Base-by-base conservation (phyloP, 2,329 filamentous ascomycete species). In the Trichoderma koningii region DNA sequence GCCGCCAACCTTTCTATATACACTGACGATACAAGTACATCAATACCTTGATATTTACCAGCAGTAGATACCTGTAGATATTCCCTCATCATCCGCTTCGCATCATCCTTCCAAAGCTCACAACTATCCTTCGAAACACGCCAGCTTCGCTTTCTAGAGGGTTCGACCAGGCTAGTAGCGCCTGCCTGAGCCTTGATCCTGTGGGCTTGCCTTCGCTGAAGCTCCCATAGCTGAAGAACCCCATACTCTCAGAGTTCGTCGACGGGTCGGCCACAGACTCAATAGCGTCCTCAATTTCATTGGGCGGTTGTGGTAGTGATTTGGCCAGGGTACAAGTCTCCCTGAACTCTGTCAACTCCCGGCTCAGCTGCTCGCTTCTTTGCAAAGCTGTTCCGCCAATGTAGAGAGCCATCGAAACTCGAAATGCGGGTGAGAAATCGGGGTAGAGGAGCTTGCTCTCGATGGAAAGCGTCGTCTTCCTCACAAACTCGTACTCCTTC, bases 361-460 rank as follows among this genome's bases (percentile, higher is more conserved):
- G 55, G 14, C 67, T 66, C 59, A 77, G 61, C 59, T 68, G 57
- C 19, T 68, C 14, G 5, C 71, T 69, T 55, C 63, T 66, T 45
- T 71, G 64, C 1, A 67, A 30, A 14, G 73, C 71, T 3, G 66
- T 51, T 6, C 66, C 63, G 17, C 69, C 70, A 63, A 77, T 70
- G 30, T 75, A 68, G 5, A 70, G 45, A 1, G 71, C 74, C 71
- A 77, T 73, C 10, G 71, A 71, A 7, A 45, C 34, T n/a, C 76
- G 73, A n/a, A 76, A 74, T 5, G 66, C 51, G 0, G 55, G 48
- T n/a, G 69, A 63, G 34, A 76, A 71, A 7, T 74, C 69, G 7
- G 70, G 63, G n/a, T 76, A 70, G 1, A 78, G 67, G 15, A 78
- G 68, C 64, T 76, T 76, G 65, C 73, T 76, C 65, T 78, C 75